Evolutionary conservation across 148 eudicot genomes (phyloP).

Genomic region (Amaranthus palmeri): DNA sequence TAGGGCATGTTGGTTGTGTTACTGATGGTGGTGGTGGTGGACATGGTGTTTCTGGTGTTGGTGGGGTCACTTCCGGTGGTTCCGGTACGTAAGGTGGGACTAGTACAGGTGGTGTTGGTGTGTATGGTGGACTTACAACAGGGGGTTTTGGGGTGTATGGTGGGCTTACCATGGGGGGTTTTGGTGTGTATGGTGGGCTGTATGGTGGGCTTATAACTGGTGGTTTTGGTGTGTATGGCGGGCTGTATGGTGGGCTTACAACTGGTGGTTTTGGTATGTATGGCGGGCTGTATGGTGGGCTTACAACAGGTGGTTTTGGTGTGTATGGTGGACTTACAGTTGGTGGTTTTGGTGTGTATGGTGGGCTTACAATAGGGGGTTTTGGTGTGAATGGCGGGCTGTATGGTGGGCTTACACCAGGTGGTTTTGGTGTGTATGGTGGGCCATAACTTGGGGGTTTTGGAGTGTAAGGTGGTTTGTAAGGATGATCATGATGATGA

Average conservation of each 20-base stretch:
- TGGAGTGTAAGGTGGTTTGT: constrained; percentile 20
- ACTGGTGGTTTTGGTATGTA: constrained; percentile 11
- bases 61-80: neutral
- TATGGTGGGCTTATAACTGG: constrained; percentile 17
- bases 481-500: constrained; percentile 25
- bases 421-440: constrained; percentile 27
- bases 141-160: constrained; percentile 12
- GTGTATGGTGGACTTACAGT: constrained; percentile 17
- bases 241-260: constrained; percentile 17
- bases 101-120: neutral
- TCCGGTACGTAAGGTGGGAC: constrained; percentile 3
- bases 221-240: constrained; percentile 27
- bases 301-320: constrained; percentile 21
- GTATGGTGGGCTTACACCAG: constrained; percentile 25
- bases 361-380: constrained; percentile 5
- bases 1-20: constrained; percentile 47
- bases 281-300: constrained; percentile 27
- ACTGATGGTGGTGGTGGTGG: constrained; percentile 18
- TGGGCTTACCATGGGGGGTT: constrained; percentile 20
- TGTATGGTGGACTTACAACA: neutral
- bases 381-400: constrained; percentile 28
- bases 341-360: constrained; percentile 23
- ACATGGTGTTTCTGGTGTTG: constrained; percentile 17
- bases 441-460: constrained; percentile 18
- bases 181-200: constrained; percentile 19